phyloP scores from a whole-genome alignment of 805 yeast genomes.

The Candida saitoana region DNA sequence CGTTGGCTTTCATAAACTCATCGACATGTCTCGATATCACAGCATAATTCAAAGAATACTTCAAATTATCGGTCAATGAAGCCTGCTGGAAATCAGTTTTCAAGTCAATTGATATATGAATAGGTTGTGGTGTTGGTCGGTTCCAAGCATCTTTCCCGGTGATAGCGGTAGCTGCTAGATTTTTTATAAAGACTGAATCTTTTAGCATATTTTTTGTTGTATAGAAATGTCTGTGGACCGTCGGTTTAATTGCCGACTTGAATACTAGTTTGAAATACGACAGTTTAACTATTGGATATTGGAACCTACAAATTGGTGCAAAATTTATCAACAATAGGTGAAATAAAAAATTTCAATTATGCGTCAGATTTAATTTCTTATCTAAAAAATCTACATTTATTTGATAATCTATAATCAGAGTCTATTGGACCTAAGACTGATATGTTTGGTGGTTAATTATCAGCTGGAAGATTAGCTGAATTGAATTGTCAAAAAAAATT shows the following conservation, averaged over 20 bases:
- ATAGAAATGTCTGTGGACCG: conserved; percentile 12
- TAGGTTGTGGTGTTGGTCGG: conserved; percentile 62
- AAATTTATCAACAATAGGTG: not conserved
- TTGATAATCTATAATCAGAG: too few relatives aligned
- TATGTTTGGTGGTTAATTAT: too few relatives aligned
- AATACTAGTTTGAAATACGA: not conserved
- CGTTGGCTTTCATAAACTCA: conserved; percentile 43
- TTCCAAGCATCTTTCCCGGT: conserved; percentile 77
- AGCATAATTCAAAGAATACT: conserved; percentile 84
- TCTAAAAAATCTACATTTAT: not conserved
- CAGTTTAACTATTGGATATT: not conserved
- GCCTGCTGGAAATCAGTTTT: conserved; percentile 68
- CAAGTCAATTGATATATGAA: conserved; percentile 54
- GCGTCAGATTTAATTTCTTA: not conserved
- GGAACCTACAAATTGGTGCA: not conserved
- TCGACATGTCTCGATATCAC: conserved; percentile 67
- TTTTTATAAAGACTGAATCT: conserved; percentile 47
- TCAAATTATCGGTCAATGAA: conserved; percentile 76
- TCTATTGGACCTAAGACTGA: too few relatives aligned
- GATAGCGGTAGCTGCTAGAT: conserved; percentile 57
- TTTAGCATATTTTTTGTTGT: conserved; percentile 15
- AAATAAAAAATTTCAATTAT: not conserved
- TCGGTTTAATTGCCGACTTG: conserved; percentile 14
- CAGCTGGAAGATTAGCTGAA: too few relatives aligned
- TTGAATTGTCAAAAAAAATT: too few relatives aligned